A percentile compares a stretch with the other conserved stretches of the same genome.
phyloP scores from a whole-genome alignment of 2,329 filamentous ascomycete genomes.

The Xylaria sp. region DNA sequence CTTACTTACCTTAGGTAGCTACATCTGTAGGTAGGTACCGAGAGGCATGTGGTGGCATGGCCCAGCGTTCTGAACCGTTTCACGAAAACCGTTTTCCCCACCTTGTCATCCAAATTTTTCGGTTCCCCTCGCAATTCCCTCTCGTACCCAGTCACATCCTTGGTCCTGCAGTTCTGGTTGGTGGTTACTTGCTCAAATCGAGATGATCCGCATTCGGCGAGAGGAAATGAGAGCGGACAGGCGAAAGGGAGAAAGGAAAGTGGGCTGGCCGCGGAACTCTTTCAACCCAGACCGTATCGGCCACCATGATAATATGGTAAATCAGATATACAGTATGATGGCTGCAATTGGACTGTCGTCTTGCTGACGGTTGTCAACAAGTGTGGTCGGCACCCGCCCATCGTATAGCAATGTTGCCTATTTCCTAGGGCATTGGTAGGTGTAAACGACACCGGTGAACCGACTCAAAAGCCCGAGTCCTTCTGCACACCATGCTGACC shows the following conservation, averaged over 20 bases:
- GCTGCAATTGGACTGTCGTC: background rate
- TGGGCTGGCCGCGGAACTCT: constrained; percentile 11
- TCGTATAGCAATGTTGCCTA: too few species aligned
- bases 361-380: background rate
- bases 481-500: too few species aligned
- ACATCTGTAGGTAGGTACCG: background rate
- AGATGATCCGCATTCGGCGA: constrained; percentile 27
- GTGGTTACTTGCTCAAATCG: constrained; percentile 27
- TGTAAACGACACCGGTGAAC: background rate
- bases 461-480: background rate
- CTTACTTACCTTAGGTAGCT: too few species aligned
- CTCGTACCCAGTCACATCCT: constrained; percentile 12
- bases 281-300: background rate
- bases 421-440: too few species aligned
- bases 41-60: background rate
- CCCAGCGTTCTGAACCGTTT: constrained; percentile 21
- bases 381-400: too few species aligned
- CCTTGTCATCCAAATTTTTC: constrained; percentile 4
- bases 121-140: background rate
- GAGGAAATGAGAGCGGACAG: constrained; percentile 1
- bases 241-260: constrained; percentile 1
- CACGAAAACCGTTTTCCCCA: constrained; percentile 27
- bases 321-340: background rate
- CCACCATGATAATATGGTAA: too few species aligned
- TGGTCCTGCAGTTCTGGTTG: constrained; percentile 33